phyloP scores from a whole-genome alignment of 768 basidiomycete species.

The Tephrocybe sp. region DNA sequence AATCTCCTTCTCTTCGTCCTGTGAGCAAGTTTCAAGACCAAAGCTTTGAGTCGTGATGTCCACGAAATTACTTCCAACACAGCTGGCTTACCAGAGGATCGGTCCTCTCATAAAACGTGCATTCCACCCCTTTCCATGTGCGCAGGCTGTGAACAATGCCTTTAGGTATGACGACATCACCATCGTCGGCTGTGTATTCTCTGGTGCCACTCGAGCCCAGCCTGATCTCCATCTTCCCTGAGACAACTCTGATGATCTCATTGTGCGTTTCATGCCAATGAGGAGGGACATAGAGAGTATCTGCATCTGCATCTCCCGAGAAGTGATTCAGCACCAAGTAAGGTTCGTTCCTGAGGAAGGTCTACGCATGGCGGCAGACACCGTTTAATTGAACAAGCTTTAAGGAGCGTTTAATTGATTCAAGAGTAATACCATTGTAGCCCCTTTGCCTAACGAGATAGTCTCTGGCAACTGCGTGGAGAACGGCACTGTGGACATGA shows the following conservation, averaged over 20 bases:
- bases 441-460: slow-evolving; percentile 14
- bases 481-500: slow-evolving; percentile 5
- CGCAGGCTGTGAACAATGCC: slow-evolving; percentile 26
- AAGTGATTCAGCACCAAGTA: slow-evolving; percentile 24
- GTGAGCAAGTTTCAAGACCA: background rate
- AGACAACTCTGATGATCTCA: slow-evolving; percentile 28
- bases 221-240: slow-evolving; percentile 28
- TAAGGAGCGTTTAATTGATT: background rate
- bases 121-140: slow-evolving; percentile 24
- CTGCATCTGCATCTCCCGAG: slow-evolving; percentile 21
- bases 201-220: slow-evolving; percentile 20
- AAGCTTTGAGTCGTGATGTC: too few species aligned
- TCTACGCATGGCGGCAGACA: too few species aligned
- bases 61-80: background rate
- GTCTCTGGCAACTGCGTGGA: slow-evolving; percentile 6
- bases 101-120: slow-evolving; percentile 29
- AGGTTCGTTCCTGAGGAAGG: slow-evolving; percentile 28
- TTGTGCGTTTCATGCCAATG: slow-evolving; percentile 36
- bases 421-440: slow-evolving; percentile 15
- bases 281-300: slow-evolving; percentile 25
- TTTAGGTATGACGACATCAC: slow-evolving; percentile 27
- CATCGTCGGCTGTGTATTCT: slow-evolving; percentile 28
- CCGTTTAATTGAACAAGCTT: too few species aligned
- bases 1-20: slow-evolving; percentile 32
- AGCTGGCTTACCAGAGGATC: slow-evolving; percentile 25